Conservation (phyloP, 2,329 filamentous ascomycete genomes). For the Ophiostoma montium region DNA sequence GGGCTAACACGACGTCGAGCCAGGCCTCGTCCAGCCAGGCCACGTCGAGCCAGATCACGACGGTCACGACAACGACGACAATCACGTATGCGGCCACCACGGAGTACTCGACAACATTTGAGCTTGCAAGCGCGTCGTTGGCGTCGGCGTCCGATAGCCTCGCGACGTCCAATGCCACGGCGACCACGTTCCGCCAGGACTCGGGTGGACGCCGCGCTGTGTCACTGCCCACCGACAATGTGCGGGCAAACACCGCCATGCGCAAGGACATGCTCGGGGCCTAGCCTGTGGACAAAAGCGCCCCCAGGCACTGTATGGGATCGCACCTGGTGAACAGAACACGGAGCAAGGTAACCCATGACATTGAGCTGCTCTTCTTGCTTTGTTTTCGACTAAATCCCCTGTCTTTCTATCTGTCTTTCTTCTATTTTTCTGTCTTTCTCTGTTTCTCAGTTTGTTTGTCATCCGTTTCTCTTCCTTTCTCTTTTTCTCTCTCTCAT, state of each 20-base stretch:
- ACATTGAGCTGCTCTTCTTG: too few relatives aligned
- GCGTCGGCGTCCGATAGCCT: too few relatives aligned
- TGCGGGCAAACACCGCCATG: neutral
- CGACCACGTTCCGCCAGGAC: neutral
- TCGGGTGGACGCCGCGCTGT: neutral
- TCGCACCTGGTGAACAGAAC: too few relatives aligned
- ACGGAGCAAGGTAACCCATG: too few relatives aligned
- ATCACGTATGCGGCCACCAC: neutral
- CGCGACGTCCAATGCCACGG: neutral
- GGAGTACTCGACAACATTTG: neutral
- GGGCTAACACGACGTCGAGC: neutral
- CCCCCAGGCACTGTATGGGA: too few relatives aligned
- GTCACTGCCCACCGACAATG: neutral
- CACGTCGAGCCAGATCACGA: neutral
- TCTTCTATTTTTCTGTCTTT: too few relatives aligned
- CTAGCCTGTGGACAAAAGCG: too few relatives aligned
- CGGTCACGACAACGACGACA: conserved; percentile 5
- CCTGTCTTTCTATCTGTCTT: too few relatives aligned
- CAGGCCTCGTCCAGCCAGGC: too few relatives aligned
- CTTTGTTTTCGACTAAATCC: too few relatives aligned
- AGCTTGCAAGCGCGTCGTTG: neutral
- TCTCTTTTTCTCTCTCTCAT: neutral
- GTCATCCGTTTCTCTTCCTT: neutral
- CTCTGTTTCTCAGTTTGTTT: neutral
- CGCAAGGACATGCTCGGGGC: neutral